Base-by-base conservation (phyloP, 2,329 filamentous ascomycete species). In the Penicillium palitans region DNA sequence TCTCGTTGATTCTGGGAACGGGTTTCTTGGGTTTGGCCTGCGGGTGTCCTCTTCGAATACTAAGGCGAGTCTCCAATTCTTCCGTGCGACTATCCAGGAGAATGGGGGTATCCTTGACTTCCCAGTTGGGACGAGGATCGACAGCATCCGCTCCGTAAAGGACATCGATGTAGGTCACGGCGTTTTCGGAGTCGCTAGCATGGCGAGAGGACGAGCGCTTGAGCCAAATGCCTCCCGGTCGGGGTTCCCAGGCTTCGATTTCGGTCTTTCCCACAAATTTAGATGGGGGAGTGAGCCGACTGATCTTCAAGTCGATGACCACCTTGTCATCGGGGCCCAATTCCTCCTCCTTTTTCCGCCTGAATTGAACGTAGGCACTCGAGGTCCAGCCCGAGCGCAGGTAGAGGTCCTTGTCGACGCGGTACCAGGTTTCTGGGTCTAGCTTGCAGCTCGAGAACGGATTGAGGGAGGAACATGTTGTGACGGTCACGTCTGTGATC, bases 91-190 rank as follows among this genome's bases (percentile, higher is more conserved):
- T 82, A 63, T 90, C 85, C 59, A 97, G 78, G 50, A 93, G 78
- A 56, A 98, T 75, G 10, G 89, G 85, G 8, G 85, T 90, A 58
- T 90, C 88, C 51, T 86, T 87, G 44, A 97, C 83, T 58, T 87
- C 81, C 95, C 96, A 99, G 31, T 90, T 90, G 2, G 87, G 84
- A 57, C 95, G 86, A 6, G 91, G 93, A 72, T 99, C 95, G 33
- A 93, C 90, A 10, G 93, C 93, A 72, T 97, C 93, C 21, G 93
- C 87, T 21, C 93, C 93, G 69, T 96, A 97, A 7, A 97, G 81
- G 6, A 96, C 86, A 71, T 97, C 93, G 6, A 96, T 81, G 4
- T 87, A 89, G 0, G 91, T 96, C 50, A 97, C 83, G 17, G 87
- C 88, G 40, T 84, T 82, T 58, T 87, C 85, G 4, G 87, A 89